Evolutionary conservation across 2,329 filamentous ascomycete genomes (phyloP).

Genomic region (Myriosclerotinia duriaeana): DNA sequence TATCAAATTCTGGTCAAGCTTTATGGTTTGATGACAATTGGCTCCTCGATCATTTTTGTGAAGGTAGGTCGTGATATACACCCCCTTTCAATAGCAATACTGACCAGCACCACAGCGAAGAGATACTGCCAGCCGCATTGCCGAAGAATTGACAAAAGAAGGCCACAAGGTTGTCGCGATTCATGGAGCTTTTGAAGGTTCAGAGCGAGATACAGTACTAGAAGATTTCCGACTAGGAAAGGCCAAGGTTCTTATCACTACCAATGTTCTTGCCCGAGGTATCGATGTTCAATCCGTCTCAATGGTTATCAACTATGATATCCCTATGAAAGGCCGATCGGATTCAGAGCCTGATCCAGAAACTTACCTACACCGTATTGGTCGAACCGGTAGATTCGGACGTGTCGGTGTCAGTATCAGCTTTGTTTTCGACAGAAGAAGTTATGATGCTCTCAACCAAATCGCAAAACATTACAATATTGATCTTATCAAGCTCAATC

Average conservation of each 20-base stretch:
- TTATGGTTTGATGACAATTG: slow-evolving; percentile 94
- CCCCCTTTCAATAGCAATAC: not conserved
- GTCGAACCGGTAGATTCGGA: slow-evolving; percentile 93
- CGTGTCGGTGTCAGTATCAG: slow-evolving; percentile 94
- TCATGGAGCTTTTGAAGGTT: slow-evolving; percentile 83
- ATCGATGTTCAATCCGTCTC: slow-evolving; percentile 93
- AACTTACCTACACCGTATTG: slow-evolving; percentile 97
- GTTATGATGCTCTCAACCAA: slow-evolving; percentile 74
- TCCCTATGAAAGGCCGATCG: slow-evolving; percentile 70
- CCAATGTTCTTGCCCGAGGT: slow-evolving; percentile 92
- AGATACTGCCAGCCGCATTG: slow-evolving; percentile 80
- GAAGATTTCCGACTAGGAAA: slow-evolving; percentile 81
- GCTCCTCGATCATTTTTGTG: slow-evolving; percentile 97
- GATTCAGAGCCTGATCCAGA: slow-evolving; percentile 86
- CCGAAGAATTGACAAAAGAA: slow-evolving; percentile 80
- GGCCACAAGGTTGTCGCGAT: slow-evolving; percentile 90
- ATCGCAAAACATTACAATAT: slow-evolving; percentile 81
- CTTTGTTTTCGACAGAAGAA: slow-evolving; percentile 84
- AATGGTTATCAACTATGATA: slow-evolving; percentile 98
- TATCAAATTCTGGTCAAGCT: slow-evolving; percentile 87
- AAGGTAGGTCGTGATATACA: slow-evolving; percentile 56
- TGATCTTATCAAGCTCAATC: slow-evolving; percentile 76
- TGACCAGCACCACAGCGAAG: slow-evolving; percentile 61
- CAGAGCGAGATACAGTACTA: slow-evolving; percentile 78
- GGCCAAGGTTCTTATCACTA: slow-evolving; percentile 96